Base-by-base conservation (phyloP, 129 eudicot species). In the Ambrosia trifida region DNA sequence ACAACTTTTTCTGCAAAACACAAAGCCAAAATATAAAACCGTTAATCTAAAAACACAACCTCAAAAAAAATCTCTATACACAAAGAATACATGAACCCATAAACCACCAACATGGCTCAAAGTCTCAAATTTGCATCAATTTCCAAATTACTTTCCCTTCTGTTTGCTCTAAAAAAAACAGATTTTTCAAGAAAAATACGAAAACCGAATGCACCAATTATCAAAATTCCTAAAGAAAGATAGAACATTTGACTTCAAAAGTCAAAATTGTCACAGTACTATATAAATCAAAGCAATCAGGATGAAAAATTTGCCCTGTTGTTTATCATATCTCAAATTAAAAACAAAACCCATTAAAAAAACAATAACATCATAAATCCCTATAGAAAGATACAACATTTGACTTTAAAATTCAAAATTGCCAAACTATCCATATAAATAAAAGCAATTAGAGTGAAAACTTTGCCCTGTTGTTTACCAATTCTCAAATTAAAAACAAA, bases 1-100 rank as follows among this genome's bases (percentile, higher is more conserved):
- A 87, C 20, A 64, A 46, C 81, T 94, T 94, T 76, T 90, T 84
- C 99, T 94, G 88, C 82, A 28, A 59, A 28, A 59, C 72, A 64
- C 73, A 74, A 61, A 70, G n/a, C 52, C 51, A 53, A 16, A 28
- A 65, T 17, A 68, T 7, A n/a, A 64, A 9, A 9, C 18, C 61
- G 35, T 46, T 2, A 47, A 49, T 13, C 18, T 5, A 67, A 45
- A 5, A 46, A 54, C 13, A 46, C 16, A 65, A 68, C 44, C 30
- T 10, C 28, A 63, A 47, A 62, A 28, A 60, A 60, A 38, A 20
- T 54, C 16, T 4, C 20, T 17, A 45, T 46, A 46, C 12, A 58
- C 33, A 7, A 10, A n/a, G n/a, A 64, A 8, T 20, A 43, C 24
- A 18, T 2, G 45, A 35, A 28, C 16, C 16, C 36, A 74, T 46